Percentiles rank a stretch among this genome's conserved stretches.
These are phyloP conservation scores for Vigna hirtella DNA, from an alignment of 306 rosid species.

Conservation along the genomic window DNA sequence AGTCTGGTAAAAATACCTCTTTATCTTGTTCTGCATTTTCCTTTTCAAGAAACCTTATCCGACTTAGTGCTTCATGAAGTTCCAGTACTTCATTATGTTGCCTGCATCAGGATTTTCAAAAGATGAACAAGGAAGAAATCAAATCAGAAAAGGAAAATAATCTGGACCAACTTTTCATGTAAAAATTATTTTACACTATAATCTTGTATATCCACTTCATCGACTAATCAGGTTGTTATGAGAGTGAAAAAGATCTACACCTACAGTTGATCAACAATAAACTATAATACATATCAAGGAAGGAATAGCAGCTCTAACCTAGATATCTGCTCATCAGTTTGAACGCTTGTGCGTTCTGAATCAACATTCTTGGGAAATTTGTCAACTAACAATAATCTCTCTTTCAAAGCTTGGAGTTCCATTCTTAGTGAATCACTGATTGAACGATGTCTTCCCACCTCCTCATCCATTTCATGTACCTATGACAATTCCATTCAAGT, in stretches of 20 bases:
- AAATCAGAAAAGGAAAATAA: conserved; percentile 6
- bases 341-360: conserved; percentile 51
- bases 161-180: conserved; percentile 18
- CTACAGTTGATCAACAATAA: conserved; percentile 33
- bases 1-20: conserved; percentile 63
- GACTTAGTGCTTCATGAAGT: conserved; percentile 69
- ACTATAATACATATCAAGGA: conserved; percentile 39
- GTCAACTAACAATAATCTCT: conserved; percentile 70
- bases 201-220: background rate
- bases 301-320: conserved; percentile 57
- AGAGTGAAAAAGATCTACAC: conserved; percentile 1
- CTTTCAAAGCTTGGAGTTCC: conserved; percentile 76
- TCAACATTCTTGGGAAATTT: conserved; percentile 57
- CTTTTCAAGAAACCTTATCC: conserved; percentile 79
- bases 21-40: conserved; percentile 73
- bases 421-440: conserved; percentile 77
- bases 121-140: conserved; percentile 26
- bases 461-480: conserved; percentile 90
- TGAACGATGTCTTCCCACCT: conserved; percentile 76
- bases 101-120: conserved; percentile 55
- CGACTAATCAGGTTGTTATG: conserved; percentile 24
- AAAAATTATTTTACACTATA: conserved; percentile 11
- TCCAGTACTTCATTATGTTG: conserved; percentile 55
- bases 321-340: conserved; percentile 59
- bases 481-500: conserved; percentile 37